Evolutionary conservation across 2,329 filamentous ascomycete species (phyloP).

Genomic region (Aspergillus ruber): DNA sequence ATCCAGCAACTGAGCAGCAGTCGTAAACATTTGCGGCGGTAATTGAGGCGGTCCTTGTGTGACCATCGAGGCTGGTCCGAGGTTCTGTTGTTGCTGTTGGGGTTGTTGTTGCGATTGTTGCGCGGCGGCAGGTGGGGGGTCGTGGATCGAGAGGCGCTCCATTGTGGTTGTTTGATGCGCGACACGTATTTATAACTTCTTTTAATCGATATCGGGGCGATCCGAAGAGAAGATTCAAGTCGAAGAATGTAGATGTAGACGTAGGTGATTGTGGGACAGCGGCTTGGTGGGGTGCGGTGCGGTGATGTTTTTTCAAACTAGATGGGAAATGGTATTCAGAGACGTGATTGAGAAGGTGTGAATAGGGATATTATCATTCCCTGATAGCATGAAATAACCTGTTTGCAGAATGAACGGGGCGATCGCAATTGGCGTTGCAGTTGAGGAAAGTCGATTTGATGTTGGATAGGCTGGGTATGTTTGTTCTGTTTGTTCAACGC

Average conservation of each 20-base stretch:
- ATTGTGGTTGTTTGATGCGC: slow-evolving; percentile 11
- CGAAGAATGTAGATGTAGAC: neutral
- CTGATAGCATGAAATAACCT: neutral
- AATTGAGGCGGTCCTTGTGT: slow-evolving; percentile 41
- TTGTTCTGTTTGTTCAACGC: slow-evolving; percentile 3
- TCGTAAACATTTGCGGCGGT: slow-evolving; percentile 93
- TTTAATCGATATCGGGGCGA: too few species aligned
- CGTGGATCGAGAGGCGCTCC: slow-evolving; percentile 33
- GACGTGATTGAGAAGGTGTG: too few species aligned
- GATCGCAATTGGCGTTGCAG: neutral
- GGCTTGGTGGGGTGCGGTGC: too few species aligned
- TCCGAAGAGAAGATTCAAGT: neutral
- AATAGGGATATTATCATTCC: neutral
- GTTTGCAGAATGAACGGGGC: neutral
- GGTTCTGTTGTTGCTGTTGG: slow-evolving; percentile 23
- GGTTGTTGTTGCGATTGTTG: slow-evolving; percentile 22
- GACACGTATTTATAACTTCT: too few species aligned
- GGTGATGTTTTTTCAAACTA: too few species aligned
- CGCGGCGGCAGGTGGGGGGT: slow-evolving; percentile 19
- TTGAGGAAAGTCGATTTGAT: neutral
- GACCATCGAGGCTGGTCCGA: slow-evolving; percentile 22
- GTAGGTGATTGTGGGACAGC: neutral
- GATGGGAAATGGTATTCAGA: too few species aligned
- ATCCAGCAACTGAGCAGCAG: slow-evolving; percentile 88
- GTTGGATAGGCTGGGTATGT: slow-evolving; percentile 1